Conservation (phyloP, 768 basidiomycete species). For the Holtermanniella nyarrowii region DNA sequence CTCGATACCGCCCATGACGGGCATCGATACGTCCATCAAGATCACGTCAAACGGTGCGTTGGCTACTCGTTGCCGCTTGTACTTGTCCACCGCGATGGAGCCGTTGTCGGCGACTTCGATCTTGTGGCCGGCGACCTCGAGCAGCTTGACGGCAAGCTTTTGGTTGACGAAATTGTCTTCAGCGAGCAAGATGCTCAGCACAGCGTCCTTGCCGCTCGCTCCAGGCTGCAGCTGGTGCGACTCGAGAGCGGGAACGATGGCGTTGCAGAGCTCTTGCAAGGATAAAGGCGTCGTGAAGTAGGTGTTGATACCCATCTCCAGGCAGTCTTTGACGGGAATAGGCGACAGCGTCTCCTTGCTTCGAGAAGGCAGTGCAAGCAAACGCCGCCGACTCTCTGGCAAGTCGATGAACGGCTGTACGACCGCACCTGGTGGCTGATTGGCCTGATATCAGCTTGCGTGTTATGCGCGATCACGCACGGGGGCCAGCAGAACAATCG, state of each 20-base stretch:
- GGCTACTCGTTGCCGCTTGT: conserved; percentile 49
- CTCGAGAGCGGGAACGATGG: conserved; percentile 86
- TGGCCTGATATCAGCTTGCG: conserved; percentile 42
- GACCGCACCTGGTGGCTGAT: conserved; percentile 46
- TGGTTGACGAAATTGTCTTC: conserved; percentile 75
- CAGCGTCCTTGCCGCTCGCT: conserved; percentile 69
- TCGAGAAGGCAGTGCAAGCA: conserved; percentile 33
- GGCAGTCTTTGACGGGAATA: conserved; percentile 78
- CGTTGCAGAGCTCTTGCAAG: conserved; percentile 78
- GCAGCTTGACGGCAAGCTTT: conserved; percentile 87
- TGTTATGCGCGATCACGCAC: no score
- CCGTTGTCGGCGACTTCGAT: conserved; percentile 98
- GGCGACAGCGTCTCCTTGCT: conserved; percentile 36
- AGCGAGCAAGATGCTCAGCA: conserved; percentile 86
- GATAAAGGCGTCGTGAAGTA: conserved; percentile 86
- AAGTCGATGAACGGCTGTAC: conserved; percentile 39
- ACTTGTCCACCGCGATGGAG: conserved; percentile 74
- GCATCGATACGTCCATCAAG: conserved; percentile 85
- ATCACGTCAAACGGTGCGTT: conserved; percentile 69
- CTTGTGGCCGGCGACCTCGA: conserved; percentile 89
- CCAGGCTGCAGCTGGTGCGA: conserved; percentile 86
- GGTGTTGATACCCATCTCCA: conserved; percentile 91
- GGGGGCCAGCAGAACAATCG: conserved; percentile 80
- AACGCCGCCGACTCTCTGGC: conserved; percentile 26
- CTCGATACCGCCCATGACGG: conserved; percentile 89